These are phyloP conservation scores for Heritiera fomes DNA, from an alignment of 345 rosid genomes.

Conservation along the genomic window DNA sequence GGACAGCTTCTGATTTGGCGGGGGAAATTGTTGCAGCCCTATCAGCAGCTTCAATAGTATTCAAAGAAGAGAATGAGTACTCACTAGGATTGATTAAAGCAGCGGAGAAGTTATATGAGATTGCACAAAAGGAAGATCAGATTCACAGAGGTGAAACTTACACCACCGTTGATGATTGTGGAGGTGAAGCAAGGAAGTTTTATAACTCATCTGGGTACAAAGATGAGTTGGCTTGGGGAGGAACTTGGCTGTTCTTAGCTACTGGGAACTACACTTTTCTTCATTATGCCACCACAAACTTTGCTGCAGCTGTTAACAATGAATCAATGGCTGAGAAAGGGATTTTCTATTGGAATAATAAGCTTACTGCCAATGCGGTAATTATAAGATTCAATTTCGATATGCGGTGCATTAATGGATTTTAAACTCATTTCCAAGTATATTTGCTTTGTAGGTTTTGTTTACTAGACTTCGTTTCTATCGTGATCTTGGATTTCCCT, in stretches of 20 bases:
- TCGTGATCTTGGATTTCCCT: conserved; percentile 53
- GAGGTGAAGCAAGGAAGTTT: conserved; percentile 45
- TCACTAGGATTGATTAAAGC: conserved; percentile 30
- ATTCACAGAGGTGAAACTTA: conserved; percentile 32
- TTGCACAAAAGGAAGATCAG: conserved; percentile 28
- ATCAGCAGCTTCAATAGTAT: conserved; percentile 61
- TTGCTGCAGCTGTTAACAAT: conserved; percentile 40
- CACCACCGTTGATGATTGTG: conserved; percentile 38
- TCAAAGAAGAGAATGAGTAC: conserved; percentile 43
- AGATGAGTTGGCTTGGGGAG: conserved; percentile 65
- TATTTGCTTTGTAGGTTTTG: conserved; percentile 42
- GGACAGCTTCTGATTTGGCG: conserved; percentile 50
- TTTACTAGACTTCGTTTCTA: conserved; percentile 51
- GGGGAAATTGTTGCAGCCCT: conserved; percentile 59
- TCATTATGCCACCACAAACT: conserved; percentile 37
- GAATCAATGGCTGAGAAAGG: conserved; percentile 41
- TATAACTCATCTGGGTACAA: conserved; percentile 52
- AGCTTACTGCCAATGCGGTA: conserved; percentile 53
- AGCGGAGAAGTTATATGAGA: conserved; percentile 42
- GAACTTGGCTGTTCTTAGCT: conserved; percentile 60
- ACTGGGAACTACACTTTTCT: conserved; percentile 56
- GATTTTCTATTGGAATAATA: conserved; percentile 63
- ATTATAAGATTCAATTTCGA: neutral
- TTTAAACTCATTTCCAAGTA: neutral
- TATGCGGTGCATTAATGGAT: conserved; percentile 1